Percentiles rank a stretch among this genome's conserved stretches.
Evolutionary conservation across 345 rosid species (phyloP).

Genomic region (Ailanthus altissimus): DNA sequence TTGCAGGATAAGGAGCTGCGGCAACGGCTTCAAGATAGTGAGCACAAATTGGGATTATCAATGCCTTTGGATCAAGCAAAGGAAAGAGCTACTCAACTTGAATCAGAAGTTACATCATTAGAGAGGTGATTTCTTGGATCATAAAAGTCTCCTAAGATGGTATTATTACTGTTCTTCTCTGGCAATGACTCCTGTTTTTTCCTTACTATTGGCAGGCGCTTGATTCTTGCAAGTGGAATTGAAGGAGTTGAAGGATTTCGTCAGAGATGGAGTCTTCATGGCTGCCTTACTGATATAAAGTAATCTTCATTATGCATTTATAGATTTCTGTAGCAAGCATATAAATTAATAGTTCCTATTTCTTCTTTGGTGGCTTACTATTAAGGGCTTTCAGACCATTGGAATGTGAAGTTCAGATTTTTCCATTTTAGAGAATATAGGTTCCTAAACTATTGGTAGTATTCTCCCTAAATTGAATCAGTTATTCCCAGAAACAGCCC

Average conservation of each 20-base stretch:
- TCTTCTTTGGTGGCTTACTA: neutral
- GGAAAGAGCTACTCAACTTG: constrained; percentile 75
- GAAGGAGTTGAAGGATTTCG: constrained; percentile 93
- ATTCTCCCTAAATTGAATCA: too few species aligned
- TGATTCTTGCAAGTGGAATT: constrained; percentile 89
- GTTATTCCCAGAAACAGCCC: too few species aligned
- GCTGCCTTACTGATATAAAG: constrained; percentile 82
- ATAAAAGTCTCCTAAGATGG: constrained; percentile 1
- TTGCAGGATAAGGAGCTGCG: constrained; percentile 82
- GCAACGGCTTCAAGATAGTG: constrained; percentile 83
- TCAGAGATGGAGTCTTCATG: constrained; percentile 95
- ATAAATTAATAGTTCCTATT: neutral
- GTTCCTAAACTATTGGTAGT: too few species aligned
- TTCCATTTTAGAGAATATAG: too few species aligned
- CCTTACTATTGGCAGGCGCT: constrained; percentile 45
- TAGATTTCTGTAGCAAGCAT: neutral
- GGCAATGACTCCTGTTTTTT: constrained; percentile 11
- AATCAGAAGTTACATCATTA: constrained; percentile 74
- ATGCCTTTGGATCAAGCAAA: constrained; percentile 81
- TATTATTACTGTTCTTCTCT: neutral
- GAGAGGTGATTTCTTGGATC: constrained; percentile 61
- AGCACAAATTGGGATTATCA: constrained; percentile 77
- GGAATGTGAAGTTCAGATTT: too few species aligned
- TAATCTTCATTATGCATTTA: constrained; percentile 32
- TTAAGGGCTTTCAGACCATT: too few species aligned